Conservation (phyloP, 73 alveolate genomes). For the Paramecium tetraurelia region DNA sequence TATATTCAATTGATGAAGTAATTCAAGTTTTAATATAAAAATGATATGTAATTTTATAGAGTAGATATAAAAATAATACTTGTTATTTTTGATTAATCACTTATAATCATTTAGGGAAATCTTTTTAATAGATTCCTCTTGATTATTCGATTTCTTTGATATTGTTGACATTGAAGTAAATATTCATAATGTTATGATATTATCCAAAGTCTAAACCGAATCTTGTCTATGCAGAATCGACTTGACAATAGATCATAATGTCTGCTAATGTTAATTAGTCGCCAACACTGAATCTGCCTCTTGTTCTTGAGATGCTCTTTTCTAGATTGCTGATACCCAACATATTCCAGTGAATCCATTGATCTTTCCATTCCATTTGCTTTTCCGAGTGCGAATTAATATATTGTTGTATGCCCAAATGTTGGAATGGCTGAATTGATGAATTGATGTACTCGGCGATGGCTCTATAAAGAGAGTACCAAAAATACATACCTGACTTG, state of each 20-base stretch:
- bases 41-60: neutral
- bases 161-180: neutral
- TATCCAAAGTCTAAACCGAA: neutral
- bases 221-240: conserved; percentile 47
- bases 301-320: neutral
- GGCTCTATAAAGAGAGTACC: neutral
- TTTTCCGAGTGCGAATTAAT: neutral
- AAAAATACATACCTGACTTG: neutral
- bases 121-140: conserved; percentile 18
- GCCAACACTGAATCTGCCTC: conserved; percentile 16
- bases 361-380: conserved; percentile 4
- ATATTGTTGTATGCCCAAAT: neutral
- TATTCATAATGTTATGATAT: neutral
- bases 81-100: neutral
- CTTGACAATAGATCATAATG: neutral
- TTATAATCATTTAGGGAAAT: conserved; percentile 14
- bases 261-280: conserved; percentile 26
- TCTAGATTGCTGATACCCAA: neutral
- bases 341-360: conserved; percentile 36
- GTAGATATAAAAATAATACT: neutral
- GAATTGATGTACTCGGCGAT: neutral
- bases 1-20: neutral
- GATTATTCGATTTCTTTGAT: conserved; percentile 10
- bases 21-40: no score
- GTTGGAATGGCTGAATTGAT: conserved; percentile 9